Percentiles rank a stretch among this genome's conserved stretches.
Evolutionary conservation across 257 asterid genomes (phyloP).

Genomic region (Rauvolfia tetraphylla): DNA sequence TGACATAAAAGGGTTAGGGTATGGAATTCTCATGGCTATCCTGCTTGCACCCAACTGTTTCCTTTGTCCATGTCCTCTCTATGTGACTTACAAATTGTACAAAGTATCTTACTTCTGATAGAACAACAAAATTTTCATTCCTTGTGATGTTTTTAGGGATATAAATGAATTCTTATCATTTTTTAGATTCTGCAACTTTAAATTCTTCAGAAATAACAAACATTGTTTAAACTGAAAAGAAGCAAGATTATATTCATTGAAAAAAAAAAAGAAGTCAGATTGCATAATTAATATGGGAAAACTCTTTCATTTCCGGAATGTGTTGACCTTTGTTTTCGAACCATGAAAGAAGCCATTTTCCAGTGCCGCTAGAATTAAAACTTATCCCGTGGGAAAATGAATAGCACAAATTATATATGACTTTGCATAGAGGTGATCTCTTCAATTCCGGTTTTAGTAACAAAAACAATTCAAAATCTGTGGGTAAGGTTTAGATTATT

Average conservation of each 20-base stretch:
- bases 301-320: not conserved
- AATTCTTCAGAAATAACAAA: not conserved
- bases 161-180: not conserved
- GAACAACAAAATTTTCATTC: not conserved
- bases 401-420: not conserved
- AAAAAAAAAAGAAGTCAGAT: not conserved
- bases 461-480: not conserved
- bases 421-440: too few species aligned
- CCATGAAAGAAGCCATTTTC: not conserved
- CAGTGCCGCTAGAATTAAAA: not conserved
- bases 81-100: not conserved
- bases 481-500: not conserved
- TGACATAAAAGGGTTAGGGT: not conserved
- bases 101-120: not conserved
- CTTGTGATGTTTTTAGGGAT: not conserved
- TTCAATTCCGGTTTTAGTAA: not conserved
- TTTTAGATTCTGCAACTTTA: not conserved
- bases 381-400: not conserved
- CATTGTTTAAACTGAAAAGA: not conserved
- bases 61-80: not conserved
- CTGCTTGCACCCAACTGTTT: not conserved
- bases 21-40: not conserved
- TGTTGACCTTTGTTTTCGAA: not conserved
- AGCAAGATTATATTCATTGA: not conserved
- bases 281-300: not conserved